phyloP scores from a whole-genome alignment of 148 eudicot species.

The Camellia granthamiana region DNA sequence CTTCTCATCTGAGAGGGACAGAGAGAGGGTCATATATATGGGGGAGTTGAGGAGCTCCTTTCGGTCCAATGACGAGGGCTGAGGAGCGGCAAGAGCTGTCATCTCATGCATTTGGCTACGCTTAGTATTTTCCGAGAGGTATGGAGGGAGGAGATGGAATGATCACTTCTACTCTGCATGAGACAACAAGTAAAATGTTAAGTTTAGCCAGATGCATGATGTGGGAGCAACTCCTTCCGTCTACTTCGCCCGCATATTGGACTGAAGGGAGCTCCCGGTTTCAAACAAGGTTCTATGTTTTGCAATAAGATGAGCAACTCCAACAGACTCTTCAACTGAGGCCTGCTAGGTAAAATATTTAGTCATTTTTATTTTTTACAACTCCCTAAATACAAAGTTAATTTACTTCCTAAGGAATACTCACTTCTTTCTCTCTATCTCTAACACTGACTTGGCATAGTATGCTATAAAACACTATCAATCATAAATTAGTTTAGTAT shows the following conservation, averaged over 20 bases:
- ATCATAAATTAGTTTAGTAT: too few species aligned
- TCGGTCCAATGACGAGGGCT: constrained; percentile 60
- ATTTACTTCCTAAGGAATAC: too few species aligned
- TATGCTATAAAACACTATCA: too few species aligned
- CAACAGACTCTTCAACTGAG: too few species aligned
- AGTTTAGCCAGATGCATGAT: constrained; percentile 57
- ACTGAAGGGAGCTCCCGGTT: constrained; percentile 82
- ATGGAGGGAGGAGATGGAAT: too few species aligned
- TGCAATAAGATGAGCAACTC: not conserved
- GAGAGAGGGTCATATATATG: not conserved
- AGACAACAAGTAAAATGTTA: constrained; percentile 3
- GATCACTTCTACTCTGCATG: not conserved
- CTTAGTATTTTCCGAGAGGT: constrained; percentile 12
- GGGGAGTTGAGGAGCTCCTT: constrained; percentile 48
- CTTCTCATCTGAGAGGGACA: not conserved
- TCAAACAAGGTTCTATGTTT: not conserved
- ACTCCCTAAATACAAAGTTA: too few species aligned
- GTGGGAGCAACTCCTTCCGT: constrained; percentile 68
- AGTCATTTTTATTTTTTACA: too few species aligned
- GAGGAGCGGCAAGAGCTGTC: constrained; percentile 68
- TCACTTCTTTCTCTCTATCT: too few species aligned
- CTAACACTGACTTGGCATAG: too few species aligned
- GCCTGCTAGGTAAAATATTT: too few species aligned
- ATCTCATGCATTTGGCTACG: constrained; percentile 56
- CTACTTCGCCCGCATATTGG: constrained; percentile 58